These are phyloP conservation scores for Plantago lanceolata DNA, from an alignment of 305 asterid species.

Conservation along the genomic window DNA sequence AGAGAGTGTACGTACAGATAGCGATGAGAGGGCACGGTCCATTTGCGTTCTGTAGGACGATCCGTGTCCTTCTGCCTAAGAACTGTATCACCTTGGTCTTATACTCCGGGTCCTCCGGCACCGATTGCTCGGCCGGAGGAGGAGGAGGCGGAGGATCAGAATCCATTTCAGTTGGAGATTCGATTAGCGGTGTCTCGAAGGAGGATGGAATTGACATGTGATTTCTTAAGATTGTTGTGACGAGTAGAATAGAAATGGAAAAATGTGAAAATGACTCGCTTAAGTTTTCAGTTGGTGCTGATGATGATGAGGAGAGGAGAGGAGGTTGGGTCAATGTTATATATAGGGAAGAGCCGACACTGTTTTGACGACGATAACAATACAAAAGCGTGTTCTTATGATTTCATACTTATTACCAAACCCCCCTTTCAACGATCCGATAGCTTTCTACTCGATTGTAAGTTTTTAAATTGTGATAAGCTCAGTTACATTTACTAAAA, in stretches of 20 bases:
- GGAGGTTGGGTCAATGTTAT: neutral
- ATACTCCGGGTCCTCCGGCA: constrained; percentile 35
- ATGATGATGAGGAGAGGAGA: no score
- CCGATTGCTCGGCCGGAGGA: constrained; percentile 22
- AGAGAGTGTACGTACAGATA: constrained; percentile 44
- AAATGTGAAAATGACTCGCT: neutral
- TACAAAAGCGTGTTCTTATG: neutral
- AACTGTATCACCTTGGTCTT: constrained; percentile 72
- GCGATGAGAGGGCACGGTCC: constrained; percentile 99
- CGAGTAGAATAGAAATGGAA: constrained; percentile 18
- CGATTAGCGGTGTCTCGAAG: neutral
- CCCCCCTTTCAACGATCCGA: no score
- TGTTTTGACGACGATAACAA: constrained; percentile 20
- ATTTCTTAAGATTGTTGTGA: constrained; percentile 8
- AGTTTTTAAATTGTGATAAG: no score
- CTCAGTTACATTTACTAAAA: no score
- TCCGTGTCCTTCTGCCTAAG: constrained; percentile 72
- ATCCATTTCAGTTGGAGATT: constrained; percentile 25
- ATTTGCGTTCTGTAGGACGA: constrained; percentile 85
- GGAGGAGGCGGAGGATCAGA: constrained; percentile 31
- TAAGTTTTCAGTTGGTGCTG: neutral
- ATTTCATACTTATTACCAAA: no score
- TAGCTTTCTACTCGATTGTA: no score
- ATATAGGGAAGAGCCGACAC: neutral
- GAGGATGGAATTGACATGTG: neutral